Base-by-base conservation (phyloP, 768 basidiomycete species). In the Thelephora ganbajun region DNA sequence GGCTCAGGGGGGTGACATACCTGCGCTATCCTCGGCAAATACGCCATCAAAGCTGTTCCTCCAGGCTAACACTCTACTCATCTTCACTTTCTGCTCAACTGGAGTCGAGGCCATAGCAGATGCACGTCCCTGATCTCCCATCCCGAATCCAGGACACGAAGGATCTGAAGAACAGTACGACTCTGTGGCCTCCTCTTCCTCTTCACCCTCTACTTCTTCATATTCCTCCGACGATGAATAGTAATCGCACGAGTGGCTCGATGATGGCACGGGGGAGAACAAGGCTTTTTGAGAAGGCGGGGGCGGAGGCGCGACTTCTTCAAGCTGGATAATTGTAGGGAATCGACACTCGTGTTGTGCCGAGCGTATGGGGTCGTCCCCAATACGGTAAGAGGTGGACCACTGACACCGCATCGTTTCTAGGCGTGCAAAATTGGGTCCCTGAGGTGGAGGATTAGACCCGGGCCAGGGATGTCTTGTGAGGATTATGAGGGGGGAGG, bases 41-140 rank as follows among this genome's bases (percentile, higher is more conserved):
- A 72, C 67, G 42, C 69, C 66, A 23, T 69, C 65, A 54, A 70
- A 74, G 53, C 70, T 65, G 42, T 83, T 78, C 49, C 83, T 69
- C 85, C 85, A 88, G 12, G 73, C 72, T 18, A 77, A 70, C 48
- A 88, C 77, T 51, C 84, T 79, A 57, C 72, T 76, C 70, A 80
- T 73, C 52, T 76, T 72, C 9, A 66, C 59, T 44, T 16, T 18
- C 12, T 14, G 39, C 26, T 30, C 26, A 30, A 30, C 26, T 30
- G 59, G 59, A 9, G 26, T 30, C 26, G 26, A 30, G 4, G 4
- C 26, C 26, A 9, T 30, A 30, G 26, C 26, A 9, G 26, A 30
- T 9, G 26, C 26, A 30, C 26, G 26, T 9, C 9, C 26, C 26
- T 4, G 9, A 30, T 30, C 26, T 30, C 9, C 26, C 26, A 30